Evolutionary conservation across 345 rosid genomes (phyloP), one percentile per base, ranked within the genome.

Genomic region (Citrus sp.): DNA sequence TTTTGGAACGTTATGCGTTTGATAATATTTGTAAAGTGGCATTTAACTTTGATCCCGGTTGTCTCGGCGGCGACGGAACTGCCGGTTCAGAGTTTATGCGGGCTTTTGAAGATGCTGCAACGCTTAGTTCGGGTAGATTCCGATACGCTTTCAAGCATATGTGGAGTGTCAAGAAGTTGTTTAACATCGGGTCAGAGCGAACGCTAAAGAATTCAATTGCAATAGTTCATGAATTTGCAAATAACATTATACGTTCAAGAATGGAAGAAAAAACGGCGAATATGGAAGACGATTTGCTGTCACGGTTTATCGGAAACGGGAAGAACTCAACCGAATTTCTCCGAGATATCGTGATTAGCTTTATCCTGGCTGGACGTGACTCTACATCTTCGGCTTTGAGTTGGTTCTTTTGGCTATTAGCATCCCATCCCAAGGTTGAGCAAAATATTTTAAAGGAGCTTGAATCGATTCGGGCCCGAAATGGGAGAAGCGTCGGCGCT

Each of bases 291-390:
- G 67, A 63, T 63, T 63, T 63, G 21, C 38, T 63, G 37, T 63
- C 67, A 0, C 67, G 67, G 8, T 63, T 63, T 63, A 63, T 63
- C 21, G 67, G 37, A 2, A 28, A 63, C 22, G 7, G 67, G 4
- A 21, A 30, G 67, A 18, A 30, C 19, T 63, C 67, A 14, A 19
- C 67, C n/a, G 67, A 63, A 28, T 63, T 63, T 28, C 67, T 63
- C 67, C 67, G 67, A 63, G 67, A 63, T 14, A 63, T 63, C 67
- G 21, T 63, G 5, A 63, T 63, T 28, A 63, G 67, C 67, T 63
- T 63, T 34, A 63, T 63, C 8, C 67, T 63, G 7, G 67, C 67
- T 28, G 67, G 67, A 63, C 67, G 67, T 28, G 67, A 63, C 67
- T 6, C 67, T 28, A 63, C 67, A 1, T 63, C 67, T 63, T 63